Evolutionary conservation across 176 grass and related monocot genomes (phyloP).

Genomic region (Secale cereale): DNA sequence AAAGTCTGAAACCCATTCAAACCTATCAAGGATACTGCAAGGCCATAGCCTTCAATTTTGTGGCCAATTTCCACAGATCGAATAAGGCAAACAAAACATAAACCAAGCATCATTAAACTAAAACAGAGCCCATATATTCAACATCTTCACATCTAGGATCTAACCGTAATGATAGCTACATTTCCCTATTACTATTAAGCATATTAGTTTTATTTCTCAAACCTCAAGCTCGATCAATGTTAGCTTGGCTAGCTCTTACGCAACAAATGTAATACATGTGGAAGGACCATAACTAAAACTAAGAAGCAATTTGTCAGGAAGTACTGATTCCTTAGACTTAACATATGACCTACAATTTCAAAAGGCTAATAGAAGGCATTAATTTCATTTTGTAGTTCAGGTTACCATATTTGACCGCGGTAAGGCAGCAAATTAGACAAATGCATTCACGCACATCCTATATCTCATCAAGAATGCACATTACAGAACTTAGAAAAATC

Average conservation of each 20-base stretch:
- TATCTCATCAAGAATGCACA: neutral
- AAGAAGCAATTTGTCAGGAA: neutral
- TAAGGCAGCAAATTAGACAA: neutral
- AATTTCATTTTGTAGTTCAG: neutral
- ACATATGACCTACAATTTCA: neutral
- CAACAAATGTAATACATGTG: constrained; percentile 1
- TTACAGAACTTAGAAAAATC: neutral
- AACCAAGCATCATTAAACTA: neutral
- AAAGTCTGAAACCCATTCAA: neutral
- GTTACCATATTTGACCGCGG: neutral
- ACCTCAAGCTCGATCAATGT: neutral
- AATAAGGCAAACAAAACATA: neutral
- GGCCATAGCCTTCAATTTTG: neutral
- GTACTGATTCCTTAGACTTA: neutral
- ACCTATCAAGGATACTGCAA: neutral
- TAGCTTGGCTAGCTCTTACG: neutral
- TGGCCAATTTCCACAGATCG: neutral
- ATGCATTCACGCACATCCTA: neutral
- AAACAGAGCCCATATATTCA: neutral
- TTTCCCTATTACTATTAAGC: neutral
- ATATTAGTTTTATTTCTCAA: neutral
- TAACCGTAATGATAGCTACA: neutral
- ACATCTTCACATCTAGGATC: neutral
- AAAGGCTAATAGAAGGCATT: constrained; percentile 1
- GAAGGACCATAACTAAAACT: neutral